These are phyloP conservation scores for Pseudozyma tsukubaensis DNA, from an alignment of 1,284 basidiomycete genomes.

Conservation along the genomic window DNA sequence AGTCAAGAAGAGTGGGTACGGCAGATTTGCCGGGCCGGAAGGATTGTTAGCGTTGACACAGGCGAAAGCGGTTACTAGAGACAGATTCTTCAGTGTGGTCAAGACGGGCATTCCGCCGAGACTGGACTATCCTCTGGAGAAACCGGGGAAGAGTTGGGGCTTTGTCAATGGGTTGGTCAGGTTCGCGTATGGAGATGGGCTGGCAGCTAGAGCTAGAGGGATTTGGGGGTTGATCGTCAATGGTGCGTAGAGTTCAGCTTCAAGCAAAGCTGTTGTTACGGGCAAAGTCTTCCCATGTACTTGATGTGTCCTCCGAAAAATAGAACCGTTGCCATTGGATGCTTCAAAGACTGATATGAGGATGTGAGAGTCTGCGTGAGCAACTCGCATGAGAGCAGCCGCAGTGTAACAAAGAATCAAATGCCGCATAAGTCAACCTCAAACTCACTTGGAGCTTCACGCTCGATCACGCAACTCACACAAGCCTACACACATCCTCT, in stretches of 20 bases:
- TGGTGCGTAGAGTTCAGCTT: slow-evolving; percentile 1
- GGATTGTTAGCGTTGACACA: slow-evolving; percentile 87
- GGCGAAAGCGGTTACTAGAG: slow-evolving; percentile 85
- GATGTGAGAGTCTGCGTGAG: too few relatives aligned
- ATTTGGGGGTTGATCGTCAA: slow-evolving; percentile 23
- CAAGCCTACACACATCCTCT: background rate
- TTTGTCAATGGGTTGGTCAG: slow-evolving; percentile 35
- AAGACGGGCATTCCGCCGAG: slow-evolving; percentile 82
- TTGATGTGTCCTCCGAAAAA: too few relatives aligned
- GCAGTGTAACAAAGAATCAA: too few relatives aligned
- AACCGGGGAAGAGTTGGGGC: slow-evolving; percentile 23
- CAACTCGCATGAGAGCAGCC: too few relatives aligned
- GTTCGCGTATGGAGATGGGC: slow-evolving; percentile 28
- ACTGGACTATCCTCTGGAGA: slow-evolving; percentile 67
- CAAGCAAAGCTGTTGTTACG: too few relatives aligned
- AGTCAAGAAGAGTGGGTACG: slow-evolving; percentile 73
- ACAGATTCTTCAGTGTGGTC: slow-evolving; percentile 83
- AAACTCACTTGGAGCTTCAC: background rate
- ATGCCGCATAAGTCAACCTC: background rate
- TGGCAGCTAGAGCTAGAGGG: slow-evolving; percentile 6
- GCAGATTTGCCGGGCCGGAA: slow-evolving; percentile 77
- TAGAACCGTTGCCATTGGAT: too few relatives aligned
- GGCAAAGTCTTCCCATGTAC: too few relatives aligned
- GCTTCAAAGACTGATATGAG: too few relatives aligned
- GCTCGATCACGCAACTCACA: background rate